phyloP scores from a whole-genome alignment of 2,329 filamentous ascomycete species.

The Byssoonygena ceratinophila region DNA sequence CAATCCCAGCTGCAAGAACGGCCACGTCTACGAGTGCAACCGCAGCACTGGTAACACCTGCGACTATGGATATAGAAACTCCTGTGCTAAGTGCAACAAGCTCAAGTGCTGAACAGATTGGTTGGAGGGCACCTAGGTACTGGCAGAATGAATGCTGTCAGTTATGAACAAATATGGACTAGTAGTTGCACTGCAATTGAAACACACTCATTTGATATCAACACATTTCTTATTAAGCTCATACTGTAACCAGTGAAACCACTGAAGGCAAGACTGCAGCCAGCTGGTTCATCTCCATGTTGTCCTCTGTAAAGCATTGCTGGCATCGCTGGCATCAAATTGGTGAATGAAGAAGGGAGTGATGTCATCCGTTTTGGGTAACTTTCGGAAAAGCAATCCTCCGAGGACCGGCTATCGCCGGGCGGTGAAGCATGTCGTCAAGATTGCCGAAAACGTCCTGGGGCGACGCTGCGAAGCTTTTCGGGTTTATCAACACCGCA shows the following conservation, averaged over 20 bases:
- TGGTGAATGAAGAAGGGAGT: background rate
- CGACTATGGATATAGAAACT: constrained; percentile 16
- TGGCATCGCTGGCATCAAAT: no score
- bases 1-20: constrained; percentile 16
- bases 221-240: no score
- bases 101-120: constrained; percentile 15
- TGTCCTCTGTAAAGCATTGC: no score
- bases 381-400: background rate
- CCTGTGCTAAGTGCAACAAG: constrained; percentile 15
- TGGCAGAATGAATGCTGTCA: no score
- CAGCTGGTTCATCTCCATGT: no score
- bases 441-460: background rate
- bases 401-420: background rate
- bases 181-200: no score
- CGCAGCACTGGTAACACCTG: constrained; percentile 14
- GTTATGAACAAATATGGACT: background rate
- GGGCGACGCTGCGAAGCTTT: no score
- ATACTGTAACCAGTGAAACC: no score
- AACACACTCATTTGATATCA: background rate
- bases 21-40: constrained; percentile 18
- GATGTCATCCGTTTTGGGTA: background rate
- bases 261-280: no score
- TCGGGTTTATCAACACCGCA: no score
- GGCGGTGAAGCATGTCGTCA: background rate
- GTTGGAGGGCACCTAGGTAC: no score